Base-by-base conservation (phyloP, 2,329 filamentous ascomycete genomes). In the Phyllosticta citriasiana region DNA sequence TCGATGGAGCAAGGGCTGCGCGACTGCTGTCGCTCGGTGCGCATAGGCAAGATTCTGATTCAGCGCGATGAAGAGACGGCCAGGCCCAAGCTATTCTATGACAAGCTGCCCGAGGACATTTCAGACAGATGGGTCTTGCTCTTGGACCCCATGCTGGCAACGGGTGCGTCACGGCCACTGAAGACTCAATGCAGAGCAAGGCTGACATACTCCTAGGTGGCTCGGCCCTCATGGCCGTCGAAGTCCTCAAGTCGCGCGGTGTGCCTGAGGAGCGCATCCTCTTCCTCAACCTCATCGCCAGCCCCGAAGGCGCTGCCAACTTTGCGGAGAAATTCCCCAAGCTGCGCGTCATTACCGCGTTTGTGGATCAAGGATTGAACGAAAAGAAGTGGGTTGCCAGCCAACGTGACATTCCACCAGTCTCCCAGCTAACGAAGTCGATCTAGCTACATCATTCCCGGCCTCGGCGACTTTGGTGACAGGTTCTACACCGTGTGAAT, bases 141-240 rank as follows among this genome's bases (percentile, higher is more conserved):
- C 53, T 78, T 99, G 54, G 94, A 99, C 72, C 94, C 94, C n/a
- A 99, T 99, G 94, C 92, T 99, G 77, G 94, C 94, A 62, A 99
- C 94, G 67, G 92, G 91, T 92, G 76, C 69, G 40, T 12, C 7
- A 8, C n/a, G 33, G n/a, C 9, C 19, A 22, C 19, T 22, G 19
- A 22, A 22, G 19, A 22, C 19, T 22, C 19, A 22, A 22, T 22
- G 19, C 6, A 24, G 25, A 30, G 3, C 10, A 26, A 52, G 19
- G 19, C 26, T 55, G 9, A 56, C 58, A 16, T 30, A 51, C 3
- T 51, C 9, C 24, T 66, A 94, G 91, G 93, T 67, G 94, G 94
- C 55, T 97, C 92, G 62, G 94, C 94, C 58, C 94, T 91, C 62
- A 96, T 99, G 89, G 94, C 94, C 30, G 92, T 97, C 19, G 90